Evolutionary conservation across 163 green algal species (phyloP).

Genomic region (Prototheca cutis): DNA sequence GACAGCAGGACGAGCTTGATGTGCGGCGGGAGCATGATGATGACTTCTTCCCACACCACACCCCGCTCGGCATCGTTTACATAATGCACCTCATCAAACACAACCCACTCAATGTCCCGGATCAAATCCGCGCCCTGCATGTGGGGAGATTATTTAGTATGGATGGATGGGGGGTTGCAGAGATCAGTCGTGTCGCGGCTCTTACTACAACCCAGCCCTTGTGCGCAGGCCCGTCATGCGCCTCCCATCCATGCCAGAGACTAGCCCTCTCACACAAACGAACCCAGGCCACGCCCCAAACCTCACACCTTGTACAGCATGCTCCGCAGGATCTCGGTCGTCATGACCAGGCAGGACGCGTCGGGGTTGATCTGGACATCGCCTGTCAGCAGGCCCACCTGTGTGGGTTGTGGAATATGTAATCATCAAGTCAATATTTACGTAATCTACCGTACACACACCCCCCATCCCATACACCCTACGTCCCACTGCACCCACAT

Average conservation of each 20-base stretch:
- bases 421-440: too few relatives aligned
- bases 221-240: too few relatives aligned
- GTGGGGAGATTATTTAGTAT: too few relatives aligned
- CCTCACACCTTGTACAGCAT: conserved; percentile 81
- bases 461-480: neutral
- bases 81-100: conserved; percentile 96
- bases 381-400: conserved; percentile 84
- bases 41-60: conserved; percentile 95
- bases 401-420: neutral
- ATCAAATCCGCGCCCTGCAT: conserved; percentile 66
- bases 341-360: conserved; percentile 83
- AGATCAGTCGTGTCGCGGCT: too few relatives aligned
- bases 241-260: too few relatives aligned
- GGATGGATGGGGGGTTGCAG: too few relatives aligned
- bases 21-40: conserved; percentile 93
- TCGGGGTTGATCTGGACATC: conserved; percentile 79
- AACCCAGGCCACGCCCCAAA: neutral
- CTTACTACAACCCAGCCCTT: too few relatives aligned
- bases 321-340: conserved; percentile 84
- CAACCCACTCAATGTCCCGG: conserved; percentile 83
- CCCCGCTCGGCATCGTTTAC: conserved; percentile 88
- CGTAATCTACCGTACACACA: too few relatives aligned
- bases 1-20: conserved; percentile 80
- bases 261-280: neutral
- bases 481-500: conserved; percentile 29